These are phyloP conservation scores for Wallacemonas rigidus DNA, from an alignment of 208 protist species.

Conservation along the genomic window DNA sequence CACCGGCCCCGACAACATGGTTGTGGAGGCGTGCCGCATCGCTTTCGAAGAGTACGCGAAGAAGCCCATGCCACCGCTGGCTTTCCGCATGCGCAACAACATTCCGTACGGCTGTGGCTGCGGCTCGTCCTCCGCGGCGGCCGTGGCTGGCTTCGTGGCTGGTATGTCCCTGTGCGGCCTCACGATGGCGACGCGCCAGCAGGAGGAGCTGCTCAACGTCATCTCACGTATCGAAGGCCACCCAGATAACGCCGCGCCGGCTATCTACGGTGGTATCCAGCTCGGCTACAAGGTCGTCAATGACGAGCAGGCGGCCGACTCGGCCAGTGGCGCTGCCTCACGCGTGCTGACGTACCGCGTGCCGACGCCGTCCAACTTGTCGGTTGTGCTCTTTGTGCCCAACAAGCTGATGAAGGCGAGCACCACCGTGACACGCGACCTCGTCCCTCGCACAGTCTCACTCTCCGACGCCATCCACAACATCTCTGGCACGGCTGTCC, in stretches of 20 bases:
- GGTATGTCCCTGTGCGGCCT: constrained; percentile 86
- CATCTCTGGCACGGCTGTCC: constrained; percentile 84
- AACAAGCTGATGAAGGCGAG: constrained; percentile 87
- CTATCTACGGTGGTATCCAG: constrained; percentile 94
- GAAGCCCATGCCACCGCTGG: constrained; percentile 77
- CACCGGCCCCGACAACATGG: constrained; percentile 78
- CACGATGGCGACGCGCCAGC: constrained; percentile 66
- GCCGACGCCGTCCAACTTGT: constrained; percentile 69
- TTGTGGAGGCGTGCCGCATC: constrained; percentile 72
- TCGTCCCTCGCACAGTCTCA: constrained; percentile 67
- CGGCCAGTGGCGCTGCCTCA: neutral
- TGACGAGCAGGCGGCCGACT: constrained; percentile 21
- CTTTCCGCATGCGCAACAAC: constrained; percentile 85
- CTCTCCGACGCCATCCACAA: constrained; percentile 91
- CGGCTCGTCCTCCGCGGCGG: constrained; percentile 87
- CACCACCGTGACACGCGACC: constrained; percentile 81
- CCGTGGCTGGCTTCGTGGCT: constrained; percentile 90
- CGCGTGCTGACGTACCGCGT: constrained; percentile 75
- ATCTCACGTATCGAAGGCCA: constrained; percentile 91
- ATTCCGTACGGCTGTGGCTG: constrained; percentile 92
- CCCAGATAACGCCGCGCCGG: constrained; percentile 92
- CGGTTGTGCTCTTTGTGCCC: constrained; percentile 90
- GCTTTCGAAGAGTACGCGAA: constrained; percentile 81
- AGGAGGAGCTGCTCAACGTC: constrained; percentile 80
- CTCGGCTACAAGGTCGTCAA: constrained; percentile 64